Evolutionary conservation across 805 yeast species (phyloP).

Genomic region (Brettanomyces custersianus): DNA sequence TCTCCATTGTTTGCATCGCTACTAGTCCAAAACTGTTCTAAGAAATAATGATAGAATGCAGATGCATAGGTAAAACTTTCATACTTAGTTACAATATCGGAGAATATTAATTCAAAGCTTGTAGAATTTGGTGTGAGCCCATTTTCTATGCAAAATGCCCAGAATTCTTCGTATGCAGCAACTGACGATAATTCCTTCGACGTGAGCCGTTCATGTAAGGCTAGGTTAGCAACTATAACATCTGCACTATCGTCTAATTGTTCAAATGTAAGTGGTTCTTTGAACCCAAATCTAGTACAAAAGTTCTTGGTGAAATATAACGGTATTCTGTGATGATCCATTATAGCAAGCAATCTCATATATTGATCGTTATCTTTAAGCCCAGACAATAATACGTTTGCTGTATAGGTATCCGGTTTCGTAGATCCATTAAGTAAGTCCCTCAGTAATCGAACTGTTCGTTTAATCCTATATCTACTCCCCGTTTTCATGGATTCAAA

Average conservation of each 20-base stretch:
- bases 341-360: neutral
- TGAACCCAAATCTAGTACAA: neutral
- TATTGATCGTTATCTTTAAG: neutral
- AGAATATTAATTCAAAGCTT: constrained; percentile 7
- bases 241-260: neutral
- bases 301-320: neutral
- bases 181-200: neutral
- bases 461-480: neutral
- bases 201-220: too few species aligned
- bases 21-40: constrained; percentile 3
- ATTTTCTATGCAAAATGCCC: neutral
- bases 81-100: constrained; percentile 6
- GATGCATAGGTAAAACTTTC: constrained; percentile 14
- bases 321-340: neutral
- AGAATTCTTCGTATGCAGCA: neutral
- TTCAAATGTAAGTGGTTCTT: neutral
- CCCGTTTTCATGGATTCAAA: constrained; percentile 1
- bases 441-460: neutral
- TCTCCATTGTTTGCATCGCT: neutral
- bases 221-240: too few species aligned
- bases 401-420: neutral
- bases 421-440: neutral
- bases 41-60: constrained; percentile 11
- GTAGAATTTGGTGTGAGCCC: constrained; percentile 2
- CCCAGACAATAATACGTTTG: neutral